phyloP scores from a whole-genome alignment of 495 filamentous ascomycete species.

The Talaromyces liani region DNA sequence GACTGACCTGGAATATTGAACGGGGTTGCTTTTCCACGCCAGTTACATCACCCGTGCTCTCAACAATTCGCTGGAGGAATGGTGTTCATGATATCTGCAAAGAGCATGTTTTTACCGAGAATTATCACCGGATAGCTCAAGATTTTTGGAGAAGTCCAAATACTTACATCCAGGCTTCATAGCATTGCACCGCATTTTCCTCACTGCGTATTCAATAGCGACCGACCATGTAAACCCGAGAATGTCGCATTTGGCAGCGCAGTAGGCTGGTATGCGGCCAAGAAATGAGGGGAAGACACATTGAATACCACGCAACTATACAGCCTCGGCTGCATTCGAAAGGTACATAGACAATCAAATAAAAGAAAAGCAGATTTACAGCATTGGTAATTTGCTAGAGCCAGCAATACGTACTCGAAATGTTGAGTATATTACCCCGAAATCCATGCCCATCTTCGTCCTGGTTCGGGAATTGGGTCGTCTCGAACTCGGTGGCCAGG shows the following conservation, averaged over 20 bases:
- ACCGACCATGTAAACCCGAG: not conserved
- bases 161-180: slow-evolving; percentile 3
- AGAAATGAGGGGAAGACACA: not conserved
- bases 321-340: not conserved
- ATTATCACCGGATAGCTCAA: not conserved
- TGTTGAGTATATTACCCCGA: not conserved
- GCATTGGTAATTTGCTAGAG: not conserved
- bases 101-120: not conserved
- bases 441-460: not conserved
- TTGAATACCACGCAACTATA: not conserved
- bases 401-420: not conserved
- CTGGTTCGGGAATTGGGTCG: not conserved
- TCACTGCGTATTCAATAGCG: not conserved
- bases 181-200: not conserved
- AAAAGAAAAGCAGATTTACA: not conserved
- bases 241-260: not conserved
- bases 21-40: not conserved
- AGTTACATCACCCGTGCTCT: not conserved
- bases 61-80: not conserved
- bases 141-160: not conserved
- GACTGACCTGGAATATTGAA: not conserved
- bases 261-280: slow-evolving; percentile 2
- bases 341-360: not conserved
- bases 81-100: not conserved
- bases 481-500: not conserved